Base-by-base conservation (phyloP, 164 flowering plant genomes). In the Magnolia sinica region DNA sequence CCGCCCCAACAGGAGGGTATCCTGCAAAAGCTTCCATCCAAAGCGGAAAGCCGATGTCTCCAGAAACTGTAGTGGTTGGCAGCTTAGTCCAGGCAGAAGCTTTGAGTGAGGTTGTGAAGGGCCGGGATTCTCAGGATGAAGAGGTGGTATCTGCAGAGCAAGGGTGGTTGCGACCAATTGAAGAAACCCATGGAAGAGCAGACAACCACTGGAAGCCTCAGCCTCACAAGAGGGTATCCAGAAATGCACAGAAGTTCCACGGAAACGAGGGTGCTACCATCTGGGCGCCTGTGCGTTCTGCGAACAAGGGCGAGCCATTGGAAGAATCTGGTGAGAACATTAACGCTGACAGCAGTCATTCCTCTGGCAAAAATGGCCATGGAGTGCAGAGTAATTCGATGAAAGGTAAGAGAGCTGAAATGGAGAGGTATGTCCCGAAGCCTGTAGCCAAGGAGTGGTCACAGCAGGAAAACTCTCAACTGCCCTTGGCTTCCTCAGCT, bases 341-440 rank as follows among this genome's bases (percentile, higher is more conserved):
- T 50, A 74, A 51, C 6, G 72, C 50, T 64, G 92, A 90, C 29
- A 71, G 78, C 37, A 76, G 72, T 72, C 52, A 68, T n/a, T 23
- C 83, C 20, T 63, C 83, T 9, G 70, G 77, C 19, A 91, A 84
- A 76, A 78, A 72, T 80, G 91, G 83, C 27, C 68, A 77, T 75
- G 82, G 80, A 27, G 81, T 76, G 19, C 91, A 88, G 75, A 91
- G 74, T 83, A 88, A 79, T 83, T 68, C 77, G 22, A 96, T 78
- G 27, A 96, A 86, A 86, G 89, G 85, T 78, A 94, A 87, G 86
- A 89, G 99, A 79, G 98, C 98, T 37, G 99, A 96, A 77, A 94
- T 93, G 82, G 98, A 94, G 84, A 90, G 97, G 67, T 96, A 96
- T 82, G 90, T 96, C 23, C 98, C 99, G 22, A 96, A 94, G 81